These are phyloP conservation scores for Naganishia kalamii DNA, from an alignment of 768 basidiomycete genomes.

Conservation along the genomic window DNA sequence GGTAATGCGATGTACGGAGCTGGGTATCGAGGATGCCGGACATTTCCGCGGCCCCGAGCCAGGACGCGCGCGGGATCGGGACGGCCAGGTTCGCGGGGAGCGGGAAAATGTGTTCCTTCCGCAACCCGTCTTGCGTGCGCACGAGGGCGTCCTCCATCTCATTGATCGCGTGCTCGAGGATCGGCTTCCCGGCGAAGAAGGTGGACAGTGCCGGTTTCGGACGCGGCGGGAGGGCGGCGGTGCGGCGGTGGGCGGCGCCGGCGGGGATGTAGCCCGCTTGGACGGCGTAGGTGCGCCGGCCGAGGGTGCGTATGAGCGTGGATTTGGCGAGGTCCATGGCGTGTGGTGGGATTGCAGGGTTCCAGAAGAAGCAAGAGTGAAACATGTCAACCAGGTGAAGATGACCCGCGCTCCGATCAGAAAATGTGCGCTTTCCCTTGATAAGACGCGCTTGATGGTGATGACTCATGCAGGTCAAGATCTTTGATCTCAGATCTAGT, in stretches of 20 bases:
- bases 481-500: not conserved
- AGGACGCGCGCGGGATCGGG: conserved; percentile 60
- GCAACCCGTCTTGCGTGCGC: conserved; percentile 58
- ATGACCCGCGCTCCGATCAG: not conserved
- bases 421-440: conserved; percentile 13
- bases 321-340: not conserved
- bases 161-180: conserved; percentile 66
- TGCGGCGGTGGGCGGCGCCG: not conserved
- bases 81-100: conserved; percentile 63
- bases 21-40: conserved; percentile 54
- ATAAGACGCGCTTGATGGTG: not conserved
- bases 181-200: conserved; percentile 75
- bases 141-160: conserved; percentile 62
- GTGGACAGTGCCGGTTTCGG: conserved; percentile 60
- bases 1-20: conserved; percentile 66
- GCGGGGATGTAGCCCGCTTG: conserved; percentile 11
- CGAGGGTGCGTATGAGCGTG: not conserved
- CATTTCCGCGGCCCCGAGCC: conserved; percentile 64
- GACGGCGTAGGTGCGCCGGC: conserved; percentile 1
- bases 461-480: not conserved
- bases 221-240: conserved; percentile 32
- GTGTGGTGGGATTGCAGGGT: not conserved
- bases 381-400: not conserved
- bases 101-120: conserved; percentile 64
- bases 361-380: not conserved